Evolutionary conservation across 768 basidiomycete species (phyloP), one percentile per base, ranked within the genome.

Genomic region (Daedaleopsis nitida): DNA sequence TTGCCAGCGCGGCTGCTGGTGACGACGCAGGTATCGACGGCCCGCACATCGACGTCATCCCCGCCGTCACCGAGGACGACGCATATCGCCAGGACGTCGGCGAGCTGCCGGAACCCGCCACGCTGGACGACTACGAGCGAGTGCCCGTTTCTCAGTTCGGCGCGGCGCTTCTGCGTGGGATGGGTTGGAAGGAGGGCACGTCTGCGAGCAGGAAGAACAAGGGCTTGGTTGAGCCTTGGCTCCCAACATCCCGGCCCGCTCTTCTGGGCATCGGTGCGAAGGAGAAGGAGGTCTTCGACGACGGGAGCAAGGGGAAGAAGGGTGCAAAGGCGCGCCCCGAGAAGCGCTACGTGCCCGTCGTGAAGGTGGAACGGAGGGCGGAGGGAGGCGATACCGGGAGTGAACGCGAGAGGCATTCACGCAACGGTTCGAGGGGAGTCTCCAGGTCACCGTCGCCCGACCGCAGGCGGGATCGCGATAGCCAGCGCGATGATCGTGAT

Each of bases 211-310:
- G 83, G 47, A 86, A 65, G 58, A 74, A 74, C 54, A 78, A 84
- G 61, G 90, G 86, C 2, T 71, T 86, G 16, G 80, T 85, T 2
- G 86, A 94, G 66, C 89, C 95, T 1, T 95, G 93, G 71, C 75
- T 96, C 0, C 97, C 97, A 0, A 77, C 81, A 57, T 78, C 91
- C 2, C 83, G 97, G 16, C 95, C 96, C 0, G 88, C 94, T 0
- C 74, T 98, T 13, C 76, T 98, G 11, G 97, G 96, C 0, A 89
- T 99, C 32, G 96, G 97, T 2, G 97, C 97, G 2, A 98, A 97
- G 70, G 91, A 96, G 68, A 81, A 83, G 65, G 87, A 90, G 68
- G 80, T 83, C 0, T 80, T 84, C 5, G 89, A 92, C 59, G 86
- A 91, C 62, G 90, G 89, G 19, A 84, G 77, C 67, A 79, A 72